These are phyloP conservation scores for Auricularia sp. DNA, from an alignment of 768 basidiomycete species.

Conservation along the genomic window DNA sequence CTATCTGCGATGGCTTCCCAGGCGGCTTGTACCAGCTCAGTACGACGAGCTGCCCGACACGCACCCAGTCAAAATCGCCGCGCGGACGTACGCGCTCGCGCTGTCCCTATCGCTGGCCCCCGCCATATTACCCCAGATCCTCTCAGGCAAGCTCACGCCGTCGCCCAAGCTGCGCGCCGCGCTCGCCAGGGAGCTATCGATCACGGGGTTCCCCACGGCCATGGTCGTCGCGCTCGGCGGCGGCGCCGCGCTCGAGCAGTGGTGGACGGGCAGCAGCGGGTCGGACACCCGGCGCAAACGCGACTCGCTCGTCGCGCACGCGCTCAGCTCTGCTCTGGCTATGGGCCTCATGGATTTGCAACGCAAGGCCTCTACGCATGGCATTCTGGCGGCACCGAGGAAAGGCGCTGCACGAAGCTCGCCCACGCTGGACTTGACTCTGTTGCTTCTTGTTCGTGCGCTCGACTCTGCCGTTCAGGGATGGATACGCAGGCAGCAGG, in stretches of 20 bases:
- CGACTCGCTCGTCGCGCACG: constrained; percentile 30
- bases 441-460: constrained; percentile 60
- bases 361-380: constrained; percentile 25
- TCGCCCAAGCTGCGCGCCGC: constrained; percentile 24
- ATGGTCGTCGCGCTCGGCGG: constrained; percentile 57
- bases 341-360: constrained; percentile 44
- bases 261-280: constrained; percentile 24
- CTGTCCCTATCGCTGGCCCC: constrained; percentile 61
- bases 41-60: constrained; percentile 23
- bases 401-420: constrained; percentile 22
- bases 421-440: constrained; percentile 56
- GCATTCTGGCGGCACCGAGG: constrained; percentile 12
- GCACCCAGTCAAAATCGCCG: constrained; percentile 47
- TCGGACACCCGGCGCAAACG: constrained; percentile 4
- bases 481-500: constrained; percentile 7
- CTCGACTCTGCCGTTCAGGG: constrained; percentile 50
- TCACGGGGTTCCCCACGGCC: constrained; percentile 60
- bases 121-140: constrained; percentile 43
- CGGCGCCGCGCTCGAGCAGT: constrained; percentile 40
- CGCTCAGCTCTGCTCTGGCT: constrained; percentile 45
- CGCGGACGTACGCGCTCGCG: constrained; percentile 58
- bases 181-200: constrained; percentile 45
- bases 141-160: constrained; percentile 19
- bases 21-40: not conserved
- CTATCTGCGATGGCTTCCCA: not conserved